Base-by-base conservation (phyloP, 176 grass and related monocot species). In the Themeda triandra region DNA sequence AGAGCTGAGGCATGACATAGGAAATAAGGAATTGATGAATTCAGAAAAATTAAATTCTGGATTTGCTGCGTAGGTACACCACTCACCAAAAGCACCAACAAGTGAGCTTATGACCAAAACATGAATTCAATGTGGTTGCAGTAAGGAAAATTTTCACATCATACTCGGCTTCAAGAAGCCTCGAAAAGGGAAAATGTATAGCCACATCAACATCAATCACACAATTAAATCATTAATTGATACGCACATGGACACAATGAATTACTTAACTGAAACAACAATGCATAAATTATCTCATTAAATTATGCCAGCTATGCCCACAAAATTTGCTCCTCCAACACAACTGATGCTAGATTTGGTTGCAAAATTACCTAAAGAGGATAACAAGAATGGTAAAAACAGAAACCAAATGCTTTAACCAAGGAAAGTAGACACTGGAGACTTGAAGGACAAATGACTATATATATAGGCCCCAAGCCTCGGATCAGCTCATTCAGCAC, bases 151-250 rank as follows among this genome's bases (percentile, higher is more conserved):
- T 28, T 30, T 76, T n/a, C 10, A 58, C 7, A 68, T 74, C 59
- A 78, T 63, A 75, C 67, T 40, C 67, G 76, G 49, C 51, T 77
- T 72, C 10, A 82, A 8, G 66, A 66, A 21, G 66, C 10, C 13
- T 36, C 21, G 41, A 56, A 35, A 45, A 56, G 51, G 63, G 25
- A 35, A 76, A 78, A 86, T 78, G 41, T 73, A 51, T 39, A 44
- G 14, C 36, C 6, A 66, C 17, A 32, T 41, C 69, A 82, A 56
- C 23, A 24, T 77, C 83, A 73, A 37, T 36, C 53, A 78, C 51
- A 44, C 32, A 77, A n/a, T 66, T 32, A 75, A 80, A 39, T 80
- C 65, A 86, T 75, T 32, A 81, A 80, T 39, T 66, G 30, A 86
- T 79, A 29, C 2, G 27, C 78, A 44, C 44, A 67, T 76, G 32